Evolutionary conservation across 139 green algal species (phyloP).

Genomic region (Desmodesmus armatus): DNA sequence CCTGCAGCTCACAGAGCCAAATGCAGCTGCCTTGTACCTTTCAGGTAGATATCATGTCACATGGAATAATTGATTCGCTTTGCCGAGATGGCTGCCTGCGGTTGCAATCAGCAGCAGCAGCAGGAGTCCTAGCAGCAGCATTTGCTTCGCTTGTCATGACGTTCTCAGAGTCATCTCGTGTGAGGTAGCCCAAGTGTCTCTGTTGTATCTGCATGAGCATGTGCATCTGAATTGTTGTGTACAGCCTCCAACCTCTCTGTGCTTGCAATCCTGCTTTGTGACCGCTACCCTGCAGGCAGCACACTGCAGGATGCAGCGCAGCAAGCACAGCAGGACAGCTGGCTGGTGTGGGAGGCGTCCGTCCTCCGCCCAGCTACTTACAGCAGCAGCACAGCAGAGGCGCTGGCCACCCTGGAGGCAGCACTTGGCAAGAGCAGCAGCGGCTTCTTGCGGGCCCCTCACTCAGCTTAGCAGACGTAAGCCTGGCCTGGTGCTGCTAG

Average conservation of each 20-base stretch:
- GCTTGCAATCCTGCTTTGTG: neutral
- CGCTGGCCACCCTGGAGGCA: slow-evolving; percentile 48
- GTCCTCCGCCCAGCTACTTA: slow-evolving; percentile 55
- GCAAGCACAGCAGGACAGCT: slow-evolving; percentile 49
- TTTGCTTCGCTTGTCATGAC: too few species aligned
- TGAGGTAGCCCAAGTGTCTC: neutral
- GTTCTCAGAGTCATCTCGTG: too few species aligned
- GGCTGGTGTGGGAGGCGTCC: slow-evolving; percentile 75
- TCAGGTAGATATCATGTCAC: slow-evolving; percentile 52
- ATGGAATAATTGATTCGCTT: neutral
- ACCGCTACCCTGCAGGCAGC: neutral
- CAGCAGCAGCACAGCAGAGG: slow-evolving; percentile 17
- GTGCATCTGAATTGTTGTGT: neutral
- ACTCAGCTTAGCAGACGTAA: slow-evolving; percentile 70
- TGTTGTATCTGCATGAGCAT: neutral
- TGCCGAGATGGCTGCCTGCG: neutral
- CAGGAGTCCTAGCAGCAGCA: neutral
- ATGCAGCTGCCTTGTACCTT: slow-evolving; percentile 69
- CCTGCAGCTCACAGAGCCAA: slow-evolving; percentile 65
- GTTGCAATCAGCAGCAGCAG: neutral
- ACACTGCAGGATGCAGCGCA: slow-evolving; percentile 3
- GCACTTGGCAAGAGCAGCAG: slow-evolving; percentile 31
- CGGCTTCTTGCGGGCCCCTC: neutral
- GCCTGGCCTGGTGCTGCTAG: too few species aligned
- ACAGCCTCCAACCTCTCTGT: neutral